A percentile compares a stretch with the other conserved stretches of the same genome.
phyloP scores from a whole-genome alignment of 148 eudicot genomes.

The Fagopyrum homotropicum region DNA sequence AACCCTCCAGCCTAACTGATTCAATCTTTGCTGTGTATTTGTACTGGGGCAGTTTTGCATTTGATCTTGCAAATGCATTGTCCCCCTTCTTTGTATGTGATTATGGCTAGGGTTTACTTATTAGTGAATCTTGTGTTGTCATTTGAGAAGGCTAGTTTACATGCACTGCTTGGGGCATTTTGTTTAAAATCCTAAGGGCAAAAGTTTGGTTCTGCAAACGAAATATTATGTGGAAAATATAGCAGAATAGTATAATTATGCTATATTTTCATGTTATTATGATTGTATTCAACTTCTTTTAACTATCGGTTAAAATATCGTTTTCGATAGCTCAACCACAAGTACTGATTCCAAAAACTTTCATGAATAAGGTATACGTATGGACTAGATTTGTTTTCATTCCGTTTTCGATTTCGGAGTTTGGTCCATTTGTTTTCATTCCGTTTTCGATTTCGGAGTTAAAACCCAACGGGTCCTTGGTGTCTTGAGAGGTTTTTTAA shows the following conservation, averaged over 20 bases:
- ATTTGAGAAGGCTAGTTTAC: background rate
- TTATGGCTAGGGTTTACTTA: conserved; percentile 1
- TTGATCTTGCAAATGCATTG: conserved; percentile 5
- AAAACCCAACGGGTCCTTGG: no score
- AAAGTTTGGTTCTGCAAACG: background rate
- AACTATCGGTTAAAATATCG: background rate
- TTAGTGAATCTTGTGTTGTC: background rate
- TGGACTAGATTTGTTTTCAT: no score
- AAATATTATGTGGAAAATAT: no score
- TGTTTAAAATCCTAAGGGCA: background rate
- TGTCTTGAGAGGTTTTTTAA: no score
- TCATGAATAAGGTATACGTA: no score
- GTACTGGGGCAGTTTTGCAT: background rate
- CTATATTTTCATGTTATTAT: background rate
- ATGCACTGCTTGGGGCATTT: background rate
- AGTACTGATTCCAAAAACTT: no score
- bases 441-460: no score
- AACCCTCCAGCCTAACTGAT: conserved; percentile 51
- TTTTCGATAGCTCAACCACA: no score
- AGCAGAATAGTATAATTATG: no score
- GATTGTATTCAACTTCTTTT: no score
- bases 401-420: no score
- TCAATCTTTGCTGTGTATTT: background rate
- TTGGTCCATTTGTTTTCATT: no score
- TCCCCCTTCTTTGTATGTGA: background rate